Conservation (phyloP, 1,284 basidiomycete genomes). For the Boletus subluridellus region DNA sequence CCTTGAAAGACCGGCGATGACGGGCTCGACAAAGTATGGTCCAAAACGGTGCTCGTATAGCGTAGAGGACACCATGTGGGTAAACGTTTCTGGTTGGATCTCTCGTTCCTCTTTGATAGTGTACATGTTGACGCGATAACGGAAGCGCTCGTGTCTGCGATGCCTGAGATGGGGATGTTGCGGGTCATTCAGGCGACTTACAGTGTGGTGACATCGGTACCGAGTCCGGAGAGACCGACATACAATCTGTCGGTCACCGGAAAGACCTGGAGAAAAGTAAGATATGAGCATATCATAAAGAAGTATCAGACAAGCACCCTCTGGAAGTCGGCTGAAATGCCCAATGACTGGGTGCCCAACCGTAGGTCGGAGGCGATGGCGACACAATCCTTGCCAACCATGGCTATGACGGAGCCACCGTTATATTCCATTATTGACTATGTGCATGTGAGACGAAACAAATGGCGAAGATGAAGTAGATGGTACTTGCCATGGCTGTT, state of each 20-base stretch:
- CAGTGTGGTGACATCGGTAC: conserved; percentile 91
- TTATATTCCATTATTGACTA: conserved; percentile 86
- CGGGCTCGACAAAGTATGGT: conserved; percentile 96
- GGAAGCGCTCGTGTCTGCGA: conserved; percentile 77
- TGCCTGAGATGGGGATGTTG: conserved; percentile 10
- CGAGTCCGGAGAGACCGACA: conserved; percentile 90
- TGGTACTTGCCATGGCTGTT: conserved; percentile 28
- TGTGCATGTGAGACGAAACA: conserved; percentile 7
- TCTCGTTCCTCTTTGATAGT: conserved; percentile 99
- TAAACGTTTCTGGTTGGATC: conserved; percentile 95
- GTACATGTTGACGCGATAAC: conserved; percentile 98
- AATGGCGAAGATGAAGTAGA: neutral
- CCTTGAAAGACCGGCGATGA: conserved; percentile 86
- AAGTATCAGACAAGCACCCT: conserved; percentile 56
- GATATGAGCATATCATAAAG: conserved; percentile 4
- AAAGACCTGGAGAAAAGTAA: conserved; percentile 66
- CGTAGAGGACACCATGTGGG: conserved; percentile 94
- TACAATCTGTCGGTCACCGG: conserved; percentile 91
- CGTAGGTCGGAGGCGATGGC: conserved; percentile 97
- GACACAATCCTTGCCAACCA: conserved; percentile 98
- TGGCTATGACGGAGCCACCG: conserved; percentile 97
- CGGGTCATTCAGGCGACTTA: conserved; percentile 40
- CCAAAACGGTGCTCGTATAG: conserved; percentile 96
- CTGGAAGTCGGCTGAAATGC: conserved; percentile 90
- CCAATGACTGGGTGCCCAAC: conserved; percentile 86